Evolutionary conservation across 1,139 yeast species (phyloP).

Genomic region (Yamadazyma triangularis): DNA sequence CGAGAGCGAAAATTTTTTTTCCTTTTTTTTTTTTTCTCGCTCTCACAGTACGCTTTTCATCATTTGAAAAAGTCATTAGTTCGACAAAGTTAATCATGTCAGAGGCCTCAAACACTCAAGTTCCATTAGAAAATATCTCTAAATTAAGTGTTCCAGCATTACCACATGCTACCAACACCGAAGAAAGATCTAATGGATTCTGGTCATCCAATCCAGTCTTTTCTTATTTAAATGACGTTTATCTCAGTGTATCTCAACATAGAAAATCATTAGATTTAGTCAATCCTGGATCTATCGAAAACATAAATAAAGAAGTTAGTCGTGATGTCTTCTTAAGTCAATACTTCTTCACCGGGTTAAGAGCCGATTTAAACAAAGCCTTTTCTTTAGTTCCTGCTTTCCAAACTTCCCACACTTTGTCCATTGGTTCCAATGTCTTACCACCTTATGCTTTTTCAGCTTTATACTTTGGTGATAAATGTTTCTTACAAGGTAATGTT

Average conservation of each 20-base stretch:
- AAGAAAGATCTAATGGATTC: conserved; percentile 48
- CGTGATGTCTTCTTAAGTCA: conserved; percentile 90
- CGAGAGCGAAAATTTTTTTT: background rate
- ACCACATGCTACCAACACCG: conserved; percentile 51
- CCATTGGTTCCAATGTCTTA: conserved; percentile 80
- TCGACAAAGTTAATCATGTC: conserved; percentile 9
- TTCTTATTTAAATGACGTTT: conserved; percentile 74
- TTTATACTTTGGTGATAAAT: conserved; percentile 80
- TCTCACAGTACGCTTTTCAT: too few species aligned
- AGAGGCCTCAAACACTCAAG: conserved; percentile 20
- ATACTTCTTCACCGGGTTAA: conserved; percentile 90
- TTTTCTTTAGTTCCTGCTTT: conserved; percentile 90
- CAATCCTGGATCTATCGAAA: conserved; percentile 95
- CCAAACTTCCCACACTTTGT: conserved; percentile 94
- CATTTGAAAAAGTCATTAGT: background rate
- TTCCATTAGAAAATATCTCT: conserved; percentile 49
- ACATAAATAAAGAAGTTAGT: conserved; percentile 86
- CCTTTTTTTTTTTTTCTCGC: background rate
- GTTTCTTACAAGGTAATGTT: conserved; percentile 85
- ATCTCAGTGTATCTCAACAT: conserved; percentile 68
- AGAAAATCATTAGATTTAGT: conserved; percentile 76
- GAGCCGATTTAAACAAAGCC: conserved; percentile 94
- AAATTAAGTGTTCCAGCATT: conserved; percentile 52
- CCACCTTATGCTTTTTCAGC: conserved; percentile 94
- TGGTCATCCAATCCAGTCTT: conserved; percentile 60